Evolutionary conservation across 2,329 filamentous ascomycete species (phyloP).

Genomic region (Aspergillus ustus): DNA sequence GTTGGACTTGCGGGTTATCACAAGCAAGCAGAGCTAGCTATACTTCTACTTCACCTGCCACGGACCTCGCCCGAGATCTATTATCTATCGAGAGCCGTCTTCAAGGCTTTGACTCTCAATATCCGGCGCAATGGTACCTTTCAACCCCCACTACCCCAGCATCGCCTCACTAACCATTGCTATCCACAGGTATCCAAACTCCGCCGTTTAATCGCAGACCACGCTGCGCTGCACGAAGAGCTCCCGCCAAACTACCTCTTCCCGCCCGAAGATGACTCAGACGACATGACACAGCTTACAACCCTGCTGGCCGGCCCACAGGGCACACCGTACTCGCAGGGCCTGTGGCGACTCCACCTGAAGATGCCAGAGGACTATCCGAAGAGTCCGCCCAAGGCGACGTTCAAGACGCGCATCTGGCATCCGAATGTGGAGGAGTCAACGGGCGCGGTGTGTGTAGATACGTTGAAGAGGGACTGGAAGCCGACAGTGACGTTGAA

Average conservation of each 20-base stretch:
- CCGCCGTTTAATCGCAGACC: constrained; percentile 64
- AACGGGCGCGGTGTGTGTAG: constrained; percentile 67
- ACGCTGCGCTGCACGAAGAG: constrained; percentile 59
- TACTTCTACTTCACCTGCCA: not conserved
- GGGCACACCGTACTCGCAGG: constrained; percentile 63
- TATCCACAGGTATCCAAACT: constrained; percentile 43
- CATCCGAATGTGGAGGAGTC: constrained; percentile 68
- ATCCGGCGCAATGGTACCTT: not conserved
- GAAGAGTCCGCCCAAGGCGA: constrained; percentile 56
- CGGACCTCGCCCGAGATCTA: not conserved
- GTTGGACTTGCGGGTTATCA: not conserved
- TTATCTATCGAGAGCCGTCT: not conserved
- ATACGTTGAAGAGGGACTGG: constrained; percentile 69
- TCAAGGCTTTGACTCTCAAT: not conserved
- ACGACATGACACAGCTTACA: constrained; percentile 62
- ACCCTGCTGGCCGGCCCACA: constrained; percentile 63
- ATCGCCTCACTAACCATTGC: not conserved
- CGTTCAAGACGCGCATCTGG: constrained; percentile 65
- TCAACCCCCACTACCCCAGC: too few relatives aligned
- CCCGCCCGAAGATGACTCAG: constrained; percentile 47
- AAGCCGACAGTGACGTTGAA: constrained; percentile 60
- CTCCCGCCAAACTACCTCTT: constrained; percentile 68
- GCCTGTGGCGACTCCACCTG: constrained; percentile 64
- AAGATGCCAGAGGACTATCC: constrained; percentile 63
- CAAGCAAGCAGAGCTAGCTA: not conserved